Conservation (phyloP, 495 filamentous ascomycete genomes). For the Neurospora hispaniola region DNA sequence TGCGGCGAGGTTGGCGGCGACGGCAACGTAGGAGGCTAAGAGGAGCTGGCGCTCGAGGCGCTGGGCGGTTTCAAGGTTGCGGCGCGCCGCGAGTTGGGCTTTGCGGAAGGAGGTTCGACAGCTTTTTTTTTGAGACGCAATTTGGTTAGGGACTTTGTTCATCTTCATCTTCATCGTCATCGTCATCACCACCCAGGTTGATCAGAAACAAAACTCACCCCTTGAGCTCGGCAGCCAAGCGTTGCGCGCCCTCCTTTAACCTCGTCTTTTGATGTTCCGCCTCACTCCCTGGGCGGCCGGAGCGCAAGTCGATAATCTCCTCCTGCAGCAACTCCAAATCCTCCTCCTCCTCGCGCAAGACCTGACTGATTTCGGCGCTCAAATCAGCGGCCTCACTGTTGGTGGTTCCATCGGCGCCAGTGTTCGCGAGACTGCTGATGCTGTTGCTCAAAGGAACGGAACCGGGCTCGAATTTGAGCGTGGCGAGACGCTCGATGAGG, state of each 20-base stretch:
- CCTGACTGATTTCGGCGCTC: constrained; percentile 67
- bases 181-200: constrained; percentile 5
- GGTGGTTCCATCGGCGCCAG: background rate
- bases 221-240: constrained; percentile 58
- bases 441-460: constrained; percentile 32
- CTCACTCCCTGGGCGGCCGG: constrained; percentile 30
- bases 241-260: constrained; percentile 50
- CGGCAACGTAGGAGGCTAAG: constrained; percentile 48
- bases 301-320: constrained; percentile 59
- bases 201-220: constrained; percentile 35
- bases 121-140: constrained; percentile 29
- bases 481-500: constrained; percentile 65
- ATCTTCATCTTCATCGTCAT: constrained; percentile 7
- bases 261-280: constrained; percentile 46
- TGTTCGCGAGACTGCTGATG: constrained; percentile 1
- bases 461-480: constrained; percentile 54
- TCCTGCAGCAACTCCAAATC: constrained; percentile 74
- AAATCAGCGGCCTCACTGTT: constrained; percentile 55
- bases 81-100: constrained; percentile 74
- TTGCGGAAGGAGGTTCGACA: constrained; percentile 67
- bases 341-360: constrained; percentile 73
- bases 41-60: constrained; percentile 68
- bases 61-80: constrained; percentile 59
- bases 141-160: background rate
- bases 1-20: constrained; percentile 25